phyloP scores from a whole-genome alignment of 352 stramenopile genomes.

The Phytophthora agathidicida region DNA sequence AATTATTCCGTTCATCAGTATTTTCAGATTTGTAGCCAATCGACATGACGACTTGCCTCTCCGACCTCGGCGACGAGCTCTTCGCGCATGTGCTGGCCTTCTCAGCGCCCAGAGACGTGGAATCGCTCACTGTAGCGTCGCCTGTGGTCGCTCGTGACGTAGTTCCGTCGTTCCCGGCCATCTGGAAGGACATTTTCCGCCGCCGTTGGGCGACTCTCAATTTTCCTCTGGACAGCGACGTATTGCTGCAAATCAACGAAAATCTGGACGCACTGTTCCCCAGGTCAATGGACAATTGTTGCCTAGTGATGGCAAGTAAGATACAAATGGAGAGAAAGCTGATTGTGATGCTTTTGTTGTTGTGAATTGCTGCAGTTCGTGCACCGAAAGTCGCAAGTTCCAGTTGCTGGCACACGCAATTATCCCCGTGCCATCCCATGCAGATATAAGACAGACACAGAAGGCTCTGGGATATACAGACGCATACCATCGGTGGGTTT shows the following conservation, averaged over 20 bases:
- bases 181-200: constrained; percentile 71
- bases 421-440: constrained; percentile 64
- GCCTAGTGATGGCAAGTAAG: too few relatives aligned
- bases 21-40: constrained; percentile 12
- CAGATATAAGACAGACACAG: constrained; percentile 58
- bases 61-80: constrained; percentile 57
- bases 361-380: constrained; percentile 33
- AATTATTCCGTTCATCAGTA: constrained; percentile 8
- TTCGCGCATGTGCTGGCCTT: constrained; percentile 53
- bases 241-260: constrained; percentile 42
- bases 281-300: constrained; percentile 28
- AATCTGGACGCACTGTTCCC: constrained; percentile 52
- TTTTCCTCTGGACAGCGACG: constrained; percentile 44
- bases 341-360: neutral
- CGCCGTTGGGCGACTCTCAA: constrained; percentile 68
- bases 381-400: constrained; percentile 67
- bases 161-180: constrained; percentile 48
- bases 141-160: constrained; percentile 47
- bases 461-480: constrained; percentile 44
- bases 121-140: constrained; percentile 60
- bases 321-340: constrained; percentile 1
- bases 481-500: constrained; percentile 54
- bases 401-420: constrained; percentile 76
- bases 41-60: constrained; percentile 15
- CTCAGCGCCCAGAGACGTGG: constrained; percentile 53